These are phyloP conservation scores for Botrytis fabae DNA, from an alignment of 2,329 filamentous ascomycete genomes.

Conservation along the genomic window DNA sequence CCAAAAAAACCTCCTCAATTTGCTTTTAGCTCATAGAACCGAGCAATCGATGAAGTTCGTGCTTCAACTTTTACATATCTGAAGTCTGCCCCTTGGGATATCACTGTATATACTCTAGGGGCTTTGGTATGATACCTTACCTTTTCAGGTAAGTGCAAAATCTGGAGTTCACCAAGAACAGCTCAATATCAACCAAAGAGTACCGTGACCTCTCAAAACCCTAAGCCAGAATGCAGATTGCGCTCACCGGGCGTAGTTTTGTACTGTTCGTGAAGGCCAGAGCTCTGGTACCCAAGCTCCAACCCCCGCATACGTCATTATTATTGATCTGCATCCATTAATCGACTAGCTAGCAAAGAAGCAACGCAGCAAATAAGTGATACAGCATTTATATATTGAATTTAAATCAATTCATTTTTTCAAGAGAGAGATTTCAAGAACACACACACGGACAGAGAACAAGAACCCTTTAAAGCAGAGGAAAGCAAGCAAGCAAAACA, in stretches of 20 bases:
- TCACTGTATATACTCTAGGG: background rate
- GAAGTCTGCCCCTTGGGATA: background rate
- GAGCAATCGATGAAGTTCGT: background rate
- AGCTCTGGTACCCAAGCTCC: background rate
- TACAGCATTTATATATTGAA: background rate
- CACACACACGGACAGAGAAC: background rate
- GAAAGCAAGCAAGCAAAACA: background rate
- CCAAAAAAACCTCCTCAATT: background rate
- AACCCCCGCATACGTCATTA: slow-evolving; percentile 12
- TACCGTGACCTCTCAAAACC: background rate
- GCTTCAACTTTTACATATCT: background rate
- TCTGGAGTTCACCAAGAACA: background rate
- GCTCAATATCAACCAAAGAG: background rate
- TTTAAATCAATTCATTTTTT: background rate
- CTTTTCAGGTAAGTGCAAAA: background rate
- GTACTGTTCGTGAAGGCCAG: no score
- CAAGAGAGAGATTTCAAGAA: background rate
- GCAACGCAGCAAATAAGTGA: background rate
- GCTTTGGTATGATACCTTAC: background rate
- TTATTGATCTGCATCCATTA: slow-evolving; percentile 4
- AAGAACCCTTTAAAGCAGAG: background rate
- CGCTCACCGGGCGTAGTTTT: background rate
- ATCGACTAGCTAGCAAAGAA: background rate
- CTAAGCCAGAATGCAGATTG: background rate
- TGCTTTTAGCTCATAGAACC: background rate